Conservation (phyloP, 352 stramenopile genomes). For the Lagenidium giganteum region DNA sequence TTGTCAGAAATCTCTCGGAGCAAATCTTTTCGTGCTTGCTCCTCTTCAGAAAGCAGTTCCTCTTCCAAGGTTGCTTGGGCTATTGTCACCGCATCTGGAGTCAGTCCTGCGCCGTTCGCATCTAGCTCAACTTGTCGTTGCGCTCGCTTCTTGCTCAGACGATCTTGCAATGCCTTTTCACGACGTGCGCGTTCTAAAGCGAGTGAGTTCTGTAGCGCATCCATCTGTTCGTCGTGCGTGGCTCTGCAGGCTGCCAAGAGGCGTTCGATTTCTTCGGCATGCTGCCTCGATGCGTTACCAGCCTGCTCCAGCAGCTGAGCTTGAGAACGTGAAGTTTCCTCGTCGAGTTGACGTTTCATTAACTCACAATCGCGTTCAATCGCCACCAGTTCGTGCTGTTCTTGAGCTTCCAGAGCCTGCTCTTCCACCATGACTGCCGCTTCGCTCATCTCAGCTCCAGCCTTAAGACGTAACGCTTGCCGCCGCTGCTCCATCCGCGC, state of each 20-base stretch:
- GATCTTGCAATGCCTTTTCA: conserved; percentile 21
- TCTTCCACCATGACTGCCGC: conserved; percentile 30
- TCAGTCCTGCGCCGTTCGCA: too few relatives aligned
- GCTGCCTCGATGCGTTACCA: background rate
- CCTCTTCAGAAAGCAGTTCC: too few relatives aligned
- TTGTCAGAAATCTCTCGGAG: too few relatives aligned
- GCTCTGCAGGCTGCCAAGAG: conserved; percentile 1
- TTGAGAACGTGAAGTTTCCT: background rate
- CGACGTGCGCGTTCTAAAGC: background rate
- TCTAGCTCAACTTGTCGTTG: too few relatives aligned
- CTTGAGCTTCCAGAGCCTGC: conserved; percentile 16
- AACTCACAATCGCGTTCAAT: background rate
- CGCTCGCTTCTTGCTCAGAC: conserved; percentile 25
- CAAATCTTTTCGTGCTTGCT: too few relatives aligned
- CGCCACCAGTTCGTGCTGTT: background rate
- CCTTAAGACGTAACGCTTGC: conserved; percentile 21
- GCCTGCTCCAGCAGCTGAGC: background rate
- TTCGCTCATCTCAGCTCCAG: conserved; percentile 16
- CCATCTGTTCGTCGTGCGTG: conserved; percentile 1
- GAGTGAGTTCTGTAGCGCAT: background rate
- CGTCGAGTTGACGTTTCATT: background rate
- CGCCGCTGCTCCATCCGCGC: conserved; percentile 20
- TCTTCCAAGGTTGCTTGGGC: too few relatives aligned
- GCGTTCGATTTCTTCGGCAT: background rate
- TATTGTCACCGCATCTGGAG: too few relatives aligned